These are phyloP conservation scores for Candida qinlingensis DNA, from an alignment of 805 yeast species.

Conservation along the genomic window DNA sequence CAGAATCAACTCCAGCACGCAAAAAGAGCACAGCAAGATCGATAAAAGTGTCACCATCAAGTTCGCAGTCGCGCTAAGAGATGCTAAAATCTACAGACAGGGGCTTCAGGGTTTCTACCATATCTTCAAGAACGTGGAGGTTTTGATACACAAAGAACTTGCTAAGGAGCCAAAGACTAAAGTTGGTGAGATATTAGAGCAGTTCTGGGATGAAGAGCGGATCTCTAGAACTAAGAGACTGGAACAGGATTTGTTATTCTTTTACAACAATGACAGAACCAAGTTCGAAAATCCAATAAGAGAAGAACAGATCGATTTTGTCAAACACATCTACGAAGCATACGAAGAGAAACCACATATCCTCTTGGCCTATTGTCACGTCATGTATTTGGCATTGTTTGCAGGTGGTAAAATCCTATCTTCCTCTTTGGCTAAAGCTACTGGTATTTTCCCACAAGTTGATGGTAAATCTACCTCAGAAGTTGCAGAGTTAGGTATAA, in stretches of 20 bases:
- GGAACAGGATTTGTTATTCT: slow-evolving; percentile 59
- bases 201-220: slow-evolving; percentile 62
- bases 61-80: slow-evolving; percentile 71
- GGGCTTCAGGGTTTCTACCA: slow-evolving; percentile 73
- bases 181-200: slow-evolving; percentile 39
- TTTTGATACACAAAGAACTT: slow-evolving; percentile 41
- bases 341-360: slow-evolving; percentile 63
- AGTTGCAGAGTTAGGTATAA: slow-evolving; percentile 56
- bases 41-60: slow-evolving; percentile 64
- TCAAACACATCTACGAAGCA: slow-evolving; percentile 49
- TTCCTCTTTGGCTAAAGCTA: slow-evolving; percentile 57
- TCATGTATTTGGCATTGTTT: slow-evolving; percentile 76
- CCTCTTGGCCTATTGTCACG: slow-evolving; percentile 77
- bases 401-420: slow-evolving; percentile 80
- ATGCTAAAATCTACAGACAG: slow-evolving; percentile 72
- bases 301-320: slow-evolving; percentile 57
- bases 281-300: slow-evolving; percentile 56
- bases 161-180: slow-evolving; percentile 24
- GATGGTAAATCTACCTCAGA: slow-evolving; percentile 63
- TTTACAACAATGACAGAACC: slow-evolving; percentile 48
- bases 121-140: slow-evolving; percentile 61
- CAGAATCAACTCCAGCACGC: slow-evolving; percentile 69
- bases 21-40: slow-evolving; percentile 59
- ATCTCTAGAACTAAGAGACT: slow-evolving; percentile 55
- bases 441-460: slow-evolving; percentile 72